Conservation (phyloP, 2,329 filamentous ascomycete genomes). For the Fragosphaeria purpurea region DNA sequence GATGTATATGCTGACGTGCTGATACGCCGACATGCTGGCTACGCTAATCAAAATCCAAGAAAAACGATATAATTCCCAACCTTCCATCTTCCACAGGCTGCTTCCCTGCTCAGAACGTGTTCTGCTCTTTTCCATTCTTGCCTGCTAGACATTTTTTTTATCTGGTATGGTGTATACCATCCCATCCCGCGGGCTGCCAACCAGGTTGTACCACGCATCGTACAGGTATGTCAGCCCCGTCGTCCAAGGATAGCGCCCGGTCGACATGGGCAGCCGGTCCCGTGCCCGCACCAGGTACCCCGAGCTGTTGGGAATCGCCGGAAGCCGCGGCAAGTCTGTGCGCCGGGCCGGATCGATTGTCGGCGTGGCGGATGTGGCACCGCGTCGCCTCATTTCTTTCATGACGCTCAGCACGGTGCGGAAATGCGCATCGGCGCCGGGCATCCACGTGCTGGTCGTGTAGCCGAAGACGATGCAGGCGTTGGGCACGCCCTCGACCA, state of each 20-base stretch:
- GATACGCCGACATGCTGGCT: too few relatives aligned
- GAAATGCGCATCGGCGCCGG: constrained; percentile 39
- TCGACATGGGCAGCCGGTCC: constrained; percentile 17
- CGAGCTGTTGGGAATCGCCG: constrained; percentile 15
- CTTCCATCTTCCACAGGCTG: too few relatives aligned
- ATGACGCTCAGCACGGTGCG: constrained; percentile 13
- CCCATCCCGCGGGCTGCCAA: constrained; percentile 9
- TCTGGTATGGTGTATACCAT: constrained; percentile 10
- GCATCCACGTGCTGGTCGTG: constrained; percentile 50
- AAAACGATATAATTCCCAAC: not conserved
- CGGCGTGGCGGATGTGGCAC: constrained; percentile 16
- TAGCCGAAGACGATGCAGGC: constrained; percentile 50
- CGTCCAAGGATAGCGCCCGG: constrained; percentile 19
- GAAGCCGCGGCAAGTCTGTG: constrained; percentile 10
- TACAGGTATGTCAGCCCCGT: constrained; percentile 15
- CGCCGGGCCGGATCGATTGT: constrained; percentile 12
- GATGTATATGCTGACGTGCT: too few relatives aligned
- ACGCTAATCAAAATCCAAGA: too few relatives aligned
- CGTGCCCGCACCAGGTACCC: constrained; percentile 18
- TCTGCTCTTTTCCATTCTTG: too few relatives aligned
- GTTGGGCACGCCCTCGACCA: constrained; percentile 56
- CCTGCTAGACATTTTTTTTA: constrained; percentile 3
- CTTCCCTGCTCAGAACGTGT: too few relatives aligned
- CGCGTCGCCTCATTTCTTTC: constrained; percentile 7
- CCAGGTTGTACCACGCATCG: constrained; percentile 20